Base-by-base conservation (phyloP, 2,329 filamentous ascomycete genomes). In the Cryphonectria radicalis region DNA sequence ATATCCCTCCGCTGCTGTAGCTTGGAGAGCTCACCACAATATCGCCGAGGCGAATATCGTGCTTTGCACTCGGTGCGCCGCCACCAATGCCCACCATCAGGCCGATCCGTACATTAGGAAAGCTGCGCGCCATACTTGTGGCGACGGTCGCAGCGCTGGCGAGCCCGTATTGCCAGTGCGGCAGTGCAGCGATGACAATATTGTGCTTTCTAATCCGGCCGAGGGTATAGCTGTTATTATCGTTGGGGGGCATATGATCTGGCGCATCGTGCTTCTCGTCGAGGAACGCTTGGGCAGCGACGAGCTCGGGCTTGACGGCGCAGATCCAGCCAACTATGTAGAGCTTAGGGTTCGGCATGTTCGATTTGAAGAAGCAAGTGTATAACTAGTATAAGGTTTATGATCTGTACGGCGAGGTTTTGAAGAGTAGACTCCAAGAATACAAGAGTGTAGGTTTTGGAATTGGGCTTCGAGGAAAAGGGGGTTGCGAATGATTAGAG, bases 31-130 rank as follows among this genome's bases (percentile, higher is more conserved):
- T 77, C 10, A 82, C 78, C 0, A 79, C 78, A 25, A 80, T 64
- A 63, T 80, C 78, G 8, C 79, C 78, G 0, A 80, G 77, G 4
- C 81, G 78, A 0, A 84, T 77, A n/a, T 83, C 80, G 37, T 80
- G 25, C 25, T 17, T 32, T 17, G 14, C 5, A 32, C 55, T 59
- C 11, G 25, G 55, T 0, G 76, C 80, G 4, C 81, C 81, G 7
- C 81, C 81, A 0, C 77, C 80, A 3, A 81, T 77, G 32, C 80
- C 80, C 1, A 81, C 55, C 73, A 82, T 76, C 5, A 82, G 64
- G 0, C 77, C 76, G 13, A 81, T 70, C 25, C 74, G 70, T 6
- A 83, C 60, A 4, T 77, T 76, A 0, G 76, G 75, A 57, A 80
- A 81, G 66, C 74, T 80, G 4, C 67, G 74, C 0, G 78, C 55